These are phyloP conservation scores for Fusarium burgessii DNA, from an alignment of 2,329 filamentous ascomycete species.

Conservation along the genomic window DNA sequence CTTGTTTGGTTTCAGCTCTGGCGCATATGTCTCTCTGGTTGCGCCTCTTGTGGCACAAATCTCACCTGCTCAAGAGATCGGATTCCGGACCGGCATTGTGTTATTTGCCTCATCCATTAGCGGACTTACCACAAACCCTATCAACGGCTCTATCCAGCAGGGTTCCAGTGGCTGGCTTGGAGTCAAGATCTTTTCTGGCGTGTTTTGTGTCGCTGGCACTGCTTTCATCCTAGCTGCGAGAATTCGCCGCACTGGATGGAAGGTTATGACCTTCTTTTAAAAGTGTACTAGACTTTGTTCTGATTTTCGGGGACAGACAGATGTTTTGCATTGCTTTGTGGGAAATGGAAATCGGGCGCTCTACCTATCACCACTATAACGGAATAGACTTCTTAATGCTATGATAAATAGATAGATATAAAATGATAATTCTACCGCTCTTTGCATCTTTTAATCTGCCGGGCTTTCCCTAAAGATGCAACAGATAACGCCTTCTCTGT, in stretches of 20 bases:
- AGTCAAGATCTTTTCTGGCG: conserved; percentile 53
- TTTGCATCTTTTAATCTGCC: background rate
- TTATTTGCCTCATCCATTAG: conserved; percentile 68
- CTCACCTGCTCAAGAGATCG: conserved; percentile 43
- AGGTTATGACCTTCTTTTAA: conserved; percentile 18
- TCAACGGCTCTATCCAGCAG: conserved; percentile 61
- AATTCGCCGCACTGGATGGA: conserved; percentile 33
- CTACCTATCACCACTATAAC: background rate
- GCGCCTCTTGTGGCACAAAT: conserved; percentile 57
- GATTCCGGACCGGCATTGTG: conserved; percentile 50
- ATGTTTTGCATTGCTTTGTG: background rate
- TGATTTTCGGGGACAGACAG: background rate
- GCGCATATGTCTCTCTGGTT: conserved; percentile 56
- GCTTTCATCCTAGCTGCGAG: conserved; percentile 14
- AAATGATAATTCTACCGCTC: background rate
- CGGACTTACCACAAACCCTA: conserved; percentile 68
- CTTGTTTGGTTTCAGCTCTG: conserved; percentile 58
- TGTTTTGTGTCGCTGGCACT: conserved; percentile 36
- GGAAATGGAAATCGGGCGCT: background rate
- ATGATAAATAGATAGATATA: background rate
- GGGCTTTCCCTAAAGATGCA: too few relatives aligned
- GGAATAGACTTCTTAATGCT: background rate
- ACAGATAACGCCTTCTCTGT: too few relatives aligned
- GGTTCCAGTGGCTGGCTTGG: conserved; percentile 48
- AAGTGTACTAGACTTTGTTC: background rate